Percentiles rank a stretch among this genome's conserved stretches.
Evolutionary conservation across 2,329 filamentous ascomycete genomes (phyloP).

Genomic region (Penicillium nordicum): DNA sequence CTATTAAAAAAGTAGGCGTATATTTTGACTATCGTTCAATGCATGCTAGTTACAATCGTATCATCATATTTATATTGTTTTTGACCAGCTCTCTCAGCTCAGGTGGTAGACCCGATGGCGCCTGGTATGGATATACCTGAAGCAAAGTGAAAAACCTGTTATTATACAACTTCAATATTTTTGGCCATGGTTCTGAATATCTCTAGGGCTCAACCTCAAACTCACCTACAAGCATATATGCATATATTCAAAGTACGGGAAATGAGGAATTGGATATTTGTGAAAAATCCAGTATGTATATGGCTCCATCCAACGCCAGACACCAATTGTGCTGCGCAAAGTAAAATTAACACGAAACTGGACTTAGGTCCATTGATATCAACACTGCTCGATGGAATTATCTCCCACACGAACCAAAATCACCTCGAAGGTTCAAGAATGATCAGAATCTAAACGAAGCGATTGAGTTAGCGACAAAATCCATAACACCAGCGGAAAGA

Average conservation of each 20-base stretch:
- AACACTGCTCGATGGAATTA: neutral
- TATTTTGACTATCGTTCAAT: neutral
- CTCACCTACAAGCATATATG: neutral
- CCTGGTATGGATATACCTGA: neutral
- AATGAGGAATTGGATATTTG: neutral
- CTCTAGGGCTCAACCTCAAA: neutral
- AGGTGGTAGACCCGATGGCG: neutral
- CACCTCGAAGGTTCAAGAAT: neutral
- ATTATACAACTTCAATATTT: neutral
- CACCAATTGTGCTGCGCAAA: constrained; percentile 24
- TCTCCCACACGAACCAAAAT: neutral
- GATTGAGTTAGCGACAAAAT: neutral
- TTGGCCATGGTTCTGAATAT: neutral
- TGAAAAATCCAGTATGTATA: constrained; percentile 10
- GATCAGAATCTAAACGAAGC: constrained; percentile 9
- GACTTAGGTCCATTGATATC: neutral
- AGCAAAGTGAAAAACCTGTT: neutral
- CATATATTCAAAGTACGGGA: neutral
- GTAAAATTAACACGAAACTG: constrained; percentile 7
- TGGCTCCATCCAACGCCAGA: constrained; percentile 27
- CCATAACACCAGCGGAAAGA: neutral
- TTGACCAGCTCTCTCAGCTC: neutral
- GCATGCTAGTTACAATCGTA: neutral
- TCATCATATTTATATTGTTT: neutral
- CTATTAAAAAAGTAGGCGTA: neutral